Conservation (phyloP, 1,139 yeast species). For the Magnusiomyces sp. region DNA sequence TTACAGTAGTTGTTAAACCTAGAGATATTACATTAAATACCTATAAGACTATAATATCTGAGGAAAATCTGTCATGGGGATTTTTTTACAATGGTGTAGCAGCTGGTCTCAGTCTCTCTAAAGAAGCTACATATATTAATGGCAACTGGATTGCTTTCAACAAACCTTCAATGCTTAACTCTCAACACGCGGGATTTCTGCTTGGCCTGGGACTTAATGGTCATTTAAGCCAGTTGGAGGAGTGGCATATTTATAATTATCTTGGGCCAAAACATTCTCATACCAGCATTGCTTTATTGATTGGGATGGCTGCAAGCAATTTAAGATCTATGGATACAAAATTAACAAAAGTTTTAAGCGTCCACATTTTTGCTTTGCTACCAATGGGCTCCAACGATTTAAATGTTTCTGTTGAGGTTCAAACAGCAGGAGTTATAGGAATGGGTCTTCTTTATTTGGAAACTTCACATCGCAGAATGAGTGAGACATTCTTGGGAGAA, state of each 20-base stretch:
- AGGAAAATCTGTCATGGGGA: conserved; percentile 65
- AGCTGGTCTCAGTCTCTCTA: conserved; percentile 71
- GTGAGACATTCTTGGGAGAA: conserved; percentile 53
- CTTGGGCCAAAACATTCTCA: conserved; percentile 82
- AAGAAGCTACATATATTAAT: conserved; percentile 59
- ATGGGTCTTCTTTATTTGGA: conserved; percentile 76
- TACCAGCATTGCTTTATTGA: conserved; percentile 75
- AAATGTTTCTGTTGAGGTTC: conserved; percentile 75
- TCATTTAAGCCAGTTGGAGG: conserved; percentile 72
- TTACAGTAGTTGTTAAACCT: conserved; percentile 60
- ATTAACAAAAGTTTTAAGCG: conserved; percentile 82
- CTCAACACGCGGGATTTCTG: conserved; percentile 94
- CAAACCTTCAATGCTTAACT: conserved; percentile 58
- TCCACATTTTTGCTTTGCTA: conserved; percentile 83
- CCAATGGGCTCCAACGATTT: conserved; percentile 89
- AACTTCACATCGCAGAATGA: conserved; percentile 80
- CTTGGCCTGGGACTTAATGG: conserved; percentile 90
- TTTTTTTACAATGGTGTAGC: conserved; percentile 89
- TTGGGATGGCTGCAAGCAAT: conserved; percentile 91
- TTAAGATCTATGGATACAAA: conserved; percentile 79
- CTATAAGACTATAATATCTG: conserved; percentile 47
- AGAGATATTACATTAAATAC: conserved; percentile 55
- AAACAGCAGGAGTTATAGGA: conserved; percentile 86
- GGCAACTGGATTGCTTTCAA: conserved; percentile 93
- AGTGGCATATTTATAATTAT: conserved; percentile 94